Evolutionary conservation across 805 yeast genomes (phyloP).

Genomic region (Suhomyces prunicola): DNA sequence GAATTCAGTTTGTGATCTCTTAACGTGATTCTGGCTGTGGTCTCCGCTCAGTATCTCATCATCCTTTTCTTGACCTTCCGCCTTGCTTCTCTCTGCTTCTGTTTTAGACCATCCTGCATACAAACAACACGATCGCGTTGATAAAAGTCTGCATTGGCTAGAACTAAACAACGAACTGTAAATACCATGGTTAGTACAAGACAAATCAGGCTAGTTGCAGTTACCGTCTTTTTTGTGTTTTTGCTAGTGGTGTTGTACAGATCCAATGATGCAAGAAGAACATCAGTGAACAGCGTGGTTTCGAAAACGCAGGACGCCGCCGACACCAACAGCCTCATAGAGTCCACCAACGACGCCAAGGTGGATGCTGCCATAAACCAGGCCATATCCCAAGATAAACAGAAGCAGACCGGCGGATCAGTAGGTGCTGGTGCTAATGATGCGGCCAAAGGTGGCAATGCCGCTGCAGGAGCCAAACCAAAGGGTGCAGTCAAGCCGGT

Average conservation of each 20-base stretch:
- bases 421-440: slow-evolving; percentile 5
- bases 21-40: too few species aligned
- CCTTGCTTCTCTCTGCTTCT: neutral
- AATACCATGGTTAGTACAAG: slow-evolving; percentile 6
- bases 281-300: neutral
- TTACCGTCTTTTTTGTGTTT: slow-evolving; percentile 1
- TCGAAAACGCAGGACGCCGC: neutral
- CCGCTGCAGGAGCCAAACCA: slow-evolving; percentile 8
- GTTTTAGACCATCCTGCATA: neutral
- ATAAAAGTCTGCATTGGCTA: neutral
- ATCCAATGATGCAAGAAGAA: neutral
- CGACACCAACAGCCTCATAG: slow-evolving; percentile 23
- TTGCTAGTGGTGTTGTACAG: slow-evolving; percentile 5
- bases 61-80: neutral
- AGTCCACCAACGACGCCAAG: slow-evolving; percentile 32
- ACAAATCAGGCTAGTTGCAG: slow-evolving; percentile 7
- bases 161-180: neutral
- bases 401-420: slow-evolving; percentile 8
- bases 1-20: too few species aligned
- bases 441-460: slow-evolving; percentile 6
- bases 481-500: slow-evolving; percentile 2
- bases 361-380: slow-evolving; percentile 40
- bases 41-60: too few species aligned
- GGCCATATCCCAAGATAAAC: slow-evolving; percentile 21
- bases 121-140: neutral